A percentile compares a stretch with the other conserved stretches of the same genome.
phyloP scores from a whole-genome alignment of 2,329 filamentous ascomycete species.

The Exophiala oligosperma region DNA sequence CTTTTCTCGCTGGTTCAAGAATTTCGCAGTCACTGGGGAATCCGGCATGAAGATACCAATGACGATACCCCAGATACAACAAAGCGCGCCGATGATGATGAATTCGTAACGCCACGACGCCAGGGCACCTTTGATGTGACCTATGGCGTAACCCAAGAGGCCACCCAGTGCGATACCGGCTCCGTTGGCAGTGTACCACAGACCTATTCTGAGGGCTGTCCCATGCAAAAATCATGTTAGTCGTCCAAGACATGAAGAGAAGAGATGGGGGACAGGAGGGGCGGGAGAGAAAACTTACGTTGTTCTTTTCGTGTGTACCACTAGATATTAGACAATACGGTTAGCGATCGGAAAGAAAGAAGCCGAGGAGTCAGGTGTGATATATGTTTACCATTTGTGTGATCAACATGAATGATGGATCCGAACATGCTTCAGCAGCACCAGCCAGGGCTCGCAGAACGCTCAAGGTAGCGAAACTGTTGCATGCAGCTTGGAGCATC shows the following conservation, averaged over 20 bases:
- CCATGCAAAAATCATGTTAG: too few relatives aligned
- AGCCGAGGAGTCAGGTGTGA: neutral
- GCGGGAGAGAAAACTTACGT: conserved; percentile 28
- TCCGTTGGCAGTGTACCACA: conserved; percentile 53
- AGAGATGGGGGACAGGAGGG: too few relatives aligned
- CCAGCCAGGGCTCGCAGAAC: conserved; percentile 58
- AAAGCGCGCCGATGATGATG: conserved; percentile 61
- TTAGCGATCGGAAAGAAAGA: neutral
- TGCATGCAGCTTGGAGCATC: conserved; percentile 55
- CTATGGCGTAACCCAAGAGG: conserved; percentile 34
- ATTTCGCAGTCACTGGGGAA: conserved; percentile 55
- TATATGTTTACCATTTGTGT: conserved; percentile 37
- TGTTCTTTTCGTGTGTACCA: conserved; percentile 66
- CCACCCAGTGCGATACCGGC: conserved; percentile 55
- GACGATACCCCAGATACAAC: conserved; percentile 59
- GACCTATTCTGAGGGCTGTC: conserved; percentile 53
- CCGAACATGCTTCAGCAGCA: conserved; percentile 50
- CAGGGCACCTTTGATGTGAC: conserved; percentile 48
- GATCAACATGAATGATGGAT: conserved; percentile 50
- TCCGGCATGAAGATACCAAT: conserved; percentile 60
- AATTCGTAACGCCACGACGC: conserved; percentile 69
- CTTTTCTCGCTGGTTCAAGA: conserved; percentile 53
- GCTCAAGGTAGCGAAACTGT: conserved; percentile 57
- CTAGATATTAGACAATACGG: neutral
- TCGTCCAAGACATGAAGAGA: too few relatives aligned